A percentile compares a stretch with the other conserved stretches of the same genome.
phyloP scores from a whole-genome alignment of 441 rosid species.

The Geranium incanum region DNA sequence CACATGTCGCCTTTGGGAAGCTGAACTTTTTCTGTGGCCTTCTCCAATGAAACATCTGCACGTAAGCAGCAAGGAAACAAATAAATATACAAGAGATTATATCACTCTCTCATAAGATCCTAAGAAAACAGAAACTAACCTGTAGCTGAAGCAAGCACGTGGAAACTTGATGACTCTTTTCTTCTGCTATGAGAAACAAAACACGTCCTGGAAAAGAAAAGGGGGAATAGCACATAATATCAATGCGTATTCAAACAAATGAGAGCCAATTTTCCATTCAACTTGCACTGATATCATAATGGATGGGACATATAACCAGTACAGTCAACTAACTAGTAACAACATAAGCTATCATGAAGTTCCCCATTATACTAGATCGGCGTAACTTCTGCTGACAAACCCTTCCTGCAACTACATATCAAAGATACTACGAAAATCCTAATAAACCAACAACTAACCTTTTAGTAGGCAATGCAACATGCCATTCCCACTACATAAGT shows the following conservation, averaged over 20 bases:
- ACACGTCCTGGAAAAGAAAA: conserved; percentile 28
- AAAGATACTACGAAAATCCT: too few relatives aligned
- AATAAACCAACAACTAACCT: too few relatives aligned
- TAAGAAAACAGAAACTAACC: conserved; percentile 25
- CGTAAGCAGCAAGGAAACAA: conserved; percentile 10
- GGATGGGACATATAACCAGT: background rate
- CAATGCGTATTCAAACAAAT: background rate
- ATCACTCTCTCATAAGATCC: background rate
- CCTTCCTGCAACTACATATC: background rate
- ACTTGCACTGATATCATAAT: background rate
- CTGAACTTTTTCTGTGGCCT: conserved; percentile 40
- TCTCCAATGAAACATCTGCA: conserved; percentile 47
- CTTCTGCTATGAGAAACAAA: conserved; percentile 20
- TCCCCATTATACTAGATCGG: background rate
- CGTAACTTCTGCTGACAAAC: background rate
- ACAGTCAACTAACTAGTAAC: background rate
- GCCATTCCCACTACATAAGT: too few relatives aligned
- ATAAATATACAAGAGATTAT: background rate
- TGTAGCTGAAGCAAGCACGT: conserved; percentile 36
- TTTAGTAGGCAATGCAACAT: too few relatives aligned
- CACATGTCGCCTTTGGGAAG: conserved; percentile 63
- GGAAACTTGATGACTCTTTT: conserved; percentile 22
- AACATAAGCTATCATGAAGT: background rate
- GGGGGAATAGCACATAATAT: background rate
- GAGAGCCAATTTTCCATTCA: background rate